Conservation (phyloP, 345 rosid species). For the Brassica incana region DNA sequence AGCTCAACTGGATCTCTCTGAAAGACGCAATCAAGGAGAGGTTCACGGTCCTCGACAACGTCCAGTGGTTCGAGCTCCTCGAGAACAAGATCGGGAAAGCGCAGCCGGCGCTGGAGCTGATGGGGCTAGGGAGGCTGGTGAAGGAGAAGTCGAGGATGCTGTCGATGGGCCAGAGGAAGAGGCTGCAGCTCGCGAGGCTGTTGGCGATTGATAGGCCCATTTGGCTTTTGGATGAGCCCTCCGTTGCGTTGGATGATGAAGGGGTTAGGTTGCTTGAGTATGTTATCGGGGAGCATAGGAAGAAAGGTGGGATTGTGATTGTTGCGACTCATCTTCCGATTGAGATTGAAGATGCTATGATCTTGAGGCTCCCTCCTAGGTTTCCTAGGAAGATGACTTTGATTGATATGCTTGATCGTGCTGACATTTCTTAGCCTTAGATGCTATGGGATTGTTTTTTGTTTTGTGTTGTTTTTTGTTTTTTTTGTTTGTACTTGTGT, state of each 20-base stretch:
- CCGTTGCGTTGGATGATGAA: conserved; percentile 80
- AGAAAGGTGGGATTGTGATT: conserved; percentile 76
- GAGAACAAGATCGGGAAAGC: conserved; percentile 77
- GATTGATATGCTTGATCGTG: conserved; percentile 35
- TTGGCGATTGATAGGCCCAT: conserved; percentile 85
- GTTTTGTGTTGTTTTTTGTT: no score
- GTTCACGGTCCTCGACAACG: conserved; percentile 71
- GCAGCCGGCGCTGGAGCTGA: conserved; percentile 71
- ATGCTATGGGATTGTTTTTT: no score
- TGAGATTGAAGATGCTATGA: conserved; percentile 66
- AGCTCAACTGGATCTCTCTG: conserved; percentile 85
- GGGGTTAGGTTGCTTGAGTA: conserved; percentile 76
- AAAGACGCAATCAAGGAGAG: conserved; percentile 76
- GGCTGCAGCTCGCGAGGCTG: conserved; percentile 81
- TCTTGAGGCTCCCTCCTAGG: background rate
- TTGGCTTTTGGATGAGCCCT: conserved; percentile 88
- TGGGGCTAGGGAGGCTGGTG: conserved; percentile 75
- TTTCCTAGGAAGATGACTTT: background rate
- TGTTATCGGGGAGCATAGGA: conserved; percentile 71
- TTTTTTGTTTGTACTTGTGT: background rate
- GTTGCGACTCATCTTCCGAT: conserved; percentile 89
- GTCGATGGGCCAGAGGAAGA: conserved; percentile 90
- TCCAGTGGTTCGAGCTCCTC: conserved; percentile 83
- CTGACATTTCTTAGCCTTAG: conserved; percentile 45
- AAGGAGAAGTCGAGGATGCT: conserved; percentile 79